Evolutionary conservation across 192 early-diverging fungal genomes (phyloP).

Genomic region (Chytriomyces confervae): DNA sequence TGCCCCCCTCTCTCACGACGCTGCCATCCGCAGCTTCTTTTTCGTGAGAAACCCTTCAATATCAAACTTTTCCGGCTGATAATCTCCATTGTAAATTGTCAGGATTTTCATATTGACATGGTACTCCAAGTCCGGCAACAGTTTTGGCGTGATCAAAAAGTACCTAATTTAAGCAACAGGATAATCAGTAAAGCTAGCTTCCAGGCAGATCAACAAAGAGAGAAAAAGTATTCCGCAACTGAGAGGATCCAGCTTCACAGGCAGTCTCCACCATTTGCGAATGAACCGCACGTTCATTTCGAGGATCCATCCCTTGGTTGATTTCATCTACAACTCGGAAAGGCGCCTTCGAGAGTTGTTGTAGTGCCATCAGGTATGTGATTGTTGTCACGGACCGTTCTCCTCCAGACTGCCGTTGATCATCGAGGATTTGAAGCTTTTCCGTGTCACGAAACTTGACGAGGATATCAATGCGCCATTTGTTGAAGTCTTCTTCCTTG

Average conservation of each 20-base stretch:
- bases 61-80: conserved; percentile 64
- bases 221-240: conserved; percentile 55
- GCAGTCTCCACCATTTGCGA: conserved; percentile 84
- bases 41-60: conserved; percentile 23
- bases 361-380: conserved; percentile 93
- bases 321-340: conserved; percentile 99
- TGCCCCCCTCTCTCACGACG: too few relatives aligned
- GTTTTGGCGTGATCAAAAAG: conserved; percentile 98
- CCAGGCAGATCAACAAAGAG: conserved; percentile 5
- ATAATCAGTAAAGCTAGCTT: conserved; percentile 6
- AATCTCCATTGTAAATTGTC: conserved; percentile 94
- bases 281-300: conserved; percentile 96
- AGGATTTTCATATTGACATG: conserved; percentile 90
- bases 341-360: conserved; percentile 82
- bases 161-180: conserved; percentile 59
- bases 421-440: conserved; percentile 80
- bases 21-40: not conserved
- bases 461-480: conserved; percentile 93
- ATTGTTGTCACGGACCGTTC: conserved; percentile 97
- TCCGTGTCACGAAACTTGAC: conserved; percentile 94
- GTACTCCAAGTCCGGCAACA: conserved; percentile 91
- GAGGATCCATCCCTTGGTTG: conserved; percentile 99
- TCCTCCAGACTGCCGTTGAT: conserved; percentile 92
- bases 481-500: conserved; percentile 77
- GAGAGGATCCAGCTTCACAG: conserved; percentile 69